Conservation (phyloP, 768 basidiomycete species). For the Tubosaeta brunneosetosa region DNA sequence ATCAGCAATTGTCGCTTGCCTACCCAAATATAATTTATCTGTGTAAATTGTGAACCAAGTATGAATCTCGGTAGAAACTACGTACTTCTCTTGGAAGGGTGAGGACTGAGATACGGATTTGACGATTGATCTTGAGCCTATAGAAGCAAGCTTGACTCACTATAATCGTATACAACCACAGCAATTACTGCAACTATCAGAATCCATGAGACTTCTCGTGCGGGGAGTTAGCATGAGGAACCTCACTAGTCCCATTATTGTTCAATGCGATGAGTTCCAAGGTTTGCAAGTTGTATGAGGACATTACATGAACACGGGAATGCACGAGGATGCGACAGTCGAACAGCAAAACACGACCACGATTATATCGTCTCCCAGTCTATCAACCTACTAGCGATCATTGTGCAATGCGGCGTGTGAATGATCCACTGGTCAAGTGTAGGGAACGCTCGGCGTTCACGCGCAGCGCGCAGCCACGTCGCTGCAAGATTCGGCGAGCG, state of each 20-base stretch:
- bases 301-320: no score
- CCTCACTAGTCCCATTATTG: not conserved
- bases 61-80: not conserved
- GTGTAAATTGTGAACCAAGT: not conserved
- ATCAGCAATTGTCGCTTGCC: not conserved
- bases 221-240: not conserved
- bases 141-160: not conserved
- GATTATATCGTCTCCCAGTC: no score
- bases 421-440: no score
- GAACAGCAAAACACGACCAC: no score
- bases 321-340: no score
- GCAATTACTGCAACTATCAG: not conserved
- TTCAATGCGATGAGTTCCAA: not conserved
- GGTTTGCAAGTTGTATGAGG: no score
- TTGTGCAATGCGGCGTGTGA: no score
- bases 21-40: slow-evolving; percentile 4
- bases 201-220: not conserved
- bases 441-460: no score
- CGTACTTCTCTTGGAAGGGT: not conserved
- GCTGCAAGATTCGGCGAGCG: no score
- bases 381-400: no score
- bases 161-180: not conserved
- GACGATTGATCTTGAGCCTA: no score
- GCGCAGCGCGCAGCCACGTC: no score
- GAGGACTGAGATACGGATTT: not conserved